Evolutionary conservation across 495 filamentous ascomycete genomes (phyloP), one percentile per base, ranked within the genome.

Genomic region (Aspergillus haitiensis): DNA sequence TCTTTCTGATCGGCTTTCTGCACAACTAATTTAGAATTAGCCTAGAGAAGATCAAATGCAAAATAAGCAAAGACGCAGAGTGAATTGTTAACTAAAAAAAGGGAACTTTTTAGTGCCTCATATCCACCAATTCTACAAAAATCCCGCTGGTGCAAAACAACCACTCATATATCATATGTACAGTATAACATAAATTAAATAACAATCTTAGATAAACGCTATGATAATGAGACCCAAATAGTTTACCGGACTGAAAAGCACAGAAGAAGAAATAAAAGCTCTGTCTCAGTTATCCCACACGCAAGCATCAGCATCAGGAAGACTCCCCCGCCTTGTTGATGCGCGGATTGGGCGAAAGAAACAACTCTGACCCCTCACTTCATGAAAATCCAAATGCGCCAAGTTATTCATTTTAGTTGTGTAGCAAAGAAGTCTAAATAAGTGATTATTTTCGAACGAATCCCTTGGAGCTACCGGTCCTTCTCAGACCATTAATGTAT

Each of bases 361-460:
- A 9, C 39, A 5, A 42, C 39, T 11, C 12, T 13, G 39, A 15
- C 15, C 39, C 21, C 21, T 27, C 21, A 27, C 3, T 27, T 27
- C 3, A 27, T 27, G 3, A 27, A 27, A 27, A 3, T 27, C 21
- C 21, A 27, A 27, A 27, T 27, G 21, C 15, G 15, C 47, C 47
- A 27, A 15, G 21, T 18, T 27, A 21, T 49, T 11, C 12, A 49
- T 8, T 27, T 16, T 27, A 49, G 12, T 12, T 8, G 1, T 27
- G 21, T 18, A 18, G 1, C 6, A 2, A 52, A 60, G 35, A 27
- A 37, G 16, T 27, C 36, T 37, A 45, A 40, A 54, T 31, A 27
- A 3, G 44, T 39, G 8, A 54, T 51, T 62, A 71, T 61, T 56
- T 72, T 63, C 78, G 78, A 39, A 82, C 72, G 64, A 84, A 84